Evolutionary conservation across 148 eudicot genomes (phyloP).

Genomic region (Rhododendron mucronatum): DNA sequence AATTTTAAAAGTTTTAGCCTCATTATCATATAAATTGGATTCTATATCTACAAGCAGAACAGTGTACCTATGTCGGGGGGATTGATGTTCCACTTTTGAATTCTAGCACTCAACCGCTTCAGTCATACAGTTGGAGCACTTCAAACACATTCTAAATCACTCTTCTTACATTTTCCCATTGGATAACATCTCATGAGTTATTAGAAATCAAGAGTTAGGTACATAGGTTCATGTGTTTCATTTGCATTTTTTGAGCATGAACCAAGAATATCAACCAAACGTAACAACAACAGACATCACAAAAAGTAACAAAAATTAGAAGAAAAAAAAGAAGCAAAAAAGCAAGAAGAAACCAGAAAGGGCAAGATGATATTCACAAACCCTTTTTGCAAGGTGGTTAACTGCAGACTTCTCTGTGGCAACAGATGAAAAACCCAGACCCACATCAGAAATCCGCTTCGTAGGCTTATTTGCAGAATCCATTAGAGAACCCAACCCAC

Average conservation of each 20-base stretch:
- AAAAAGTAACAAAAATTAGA: not conserved
- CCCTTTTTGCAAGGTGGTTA: conserved; percentile 13
- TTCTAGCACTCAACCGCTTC: not conserved
- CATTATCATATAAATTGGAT: not conserved
- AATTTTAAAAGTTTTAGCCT: not conserved
- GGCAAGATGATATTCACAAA: conserved; percentile 8
- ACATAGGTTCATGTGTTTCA: not conserved
- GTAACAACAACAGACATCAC: not conserved
- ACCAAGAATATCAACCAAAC: not conserved
- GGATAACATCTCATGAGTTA: not conserved
- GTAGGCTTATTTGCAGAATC: conserved; percentile 7
- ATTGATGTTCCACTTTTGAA: not conserved
- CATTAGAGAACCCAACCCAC: conserved; percentile 8
- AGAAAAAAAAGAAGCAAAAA: not conserved
- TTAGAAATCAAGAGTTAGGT: not conserved
- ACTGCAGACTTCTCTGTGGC: conserved; percentile 7
- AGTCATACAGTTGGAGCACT: not conserved
- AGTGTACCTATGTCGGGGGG: not conserved
- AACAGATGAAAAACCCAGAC: conserved; percentile 9
- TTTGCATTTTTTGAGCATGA: not conserved
- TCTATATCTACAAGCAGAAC: not conserved
- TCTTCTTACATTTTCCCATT: not conserved
- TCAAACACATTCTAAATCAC: not conserved
- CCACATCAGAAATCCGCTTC: conserved; percentile 12
- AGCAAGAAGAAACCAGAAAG: not conserved